Conservation (phyloP, 768 basidiomycete species). For the Trametes villosa region DNA sequence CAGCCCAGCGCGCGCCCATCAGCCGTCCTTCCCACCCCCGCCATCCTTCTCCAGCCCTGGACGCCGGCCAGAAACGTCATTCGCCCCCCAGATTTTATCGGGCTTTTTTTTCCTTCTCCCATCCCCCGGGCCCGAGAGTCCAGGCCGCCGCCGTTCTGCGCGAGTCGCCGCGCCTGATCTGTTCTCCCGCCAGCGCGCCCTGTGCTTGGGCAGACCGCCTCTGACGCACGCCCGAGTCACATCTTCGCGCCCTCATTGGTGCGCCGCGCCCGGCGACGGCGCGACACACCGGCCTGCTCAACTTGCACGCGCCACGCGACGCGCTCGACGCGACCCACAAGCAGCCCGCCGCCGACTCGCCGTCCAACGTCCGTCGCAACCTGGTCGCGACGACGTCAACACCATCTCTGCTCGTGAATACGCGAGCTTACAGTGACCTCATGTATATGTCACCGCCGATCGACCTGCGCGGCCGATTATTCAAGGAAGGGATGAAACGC, state of each 20-base stretch:
- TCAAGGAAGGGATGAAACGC: no score
- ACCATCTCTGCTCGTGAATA: neutral
- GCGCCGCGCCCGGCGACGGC: neutral
- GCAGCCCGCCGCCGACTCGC: no score
- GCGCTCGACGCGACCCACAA: neutral
- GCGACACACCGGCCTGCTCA: neutral
- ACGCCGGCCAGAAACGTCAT: slow-evolving; percentile 13
- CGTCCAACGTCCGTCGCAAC: neutral
- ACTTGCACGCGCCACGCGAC: neutral
- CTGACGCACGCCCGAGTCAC: slow-evolving; percentile 5
- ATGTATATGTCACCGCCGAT: neutral
- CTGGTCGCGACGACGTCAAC: no score
- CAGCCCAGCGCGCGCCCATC: slow-evolving; percentile 3
- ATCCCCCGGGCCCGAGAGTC: slow-evolving; percentile 6
- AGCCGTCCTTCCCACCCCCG: slow-evolving; percentile 8
- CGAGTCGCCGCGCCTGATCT: neutral
- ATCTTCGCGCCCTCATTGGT: neutral
- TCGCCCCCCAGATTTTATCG: slow-evolving; percentile 21
- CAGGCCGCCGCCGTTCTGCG: neutral
- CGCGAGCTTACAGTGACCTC: neutral
- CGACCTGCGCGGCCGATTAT: no score
- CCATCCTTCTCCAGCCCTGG: neutral
- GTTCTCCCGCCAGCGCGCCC: slow-evolving; percentile 2
- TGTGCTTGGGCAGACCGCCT: neutral
- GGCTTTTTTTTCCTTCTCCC: slow-evolving; percentile 7